Conservation (phyloP, 768 basidiomycete species). For the Panaeolus cyanescens region DNA sequence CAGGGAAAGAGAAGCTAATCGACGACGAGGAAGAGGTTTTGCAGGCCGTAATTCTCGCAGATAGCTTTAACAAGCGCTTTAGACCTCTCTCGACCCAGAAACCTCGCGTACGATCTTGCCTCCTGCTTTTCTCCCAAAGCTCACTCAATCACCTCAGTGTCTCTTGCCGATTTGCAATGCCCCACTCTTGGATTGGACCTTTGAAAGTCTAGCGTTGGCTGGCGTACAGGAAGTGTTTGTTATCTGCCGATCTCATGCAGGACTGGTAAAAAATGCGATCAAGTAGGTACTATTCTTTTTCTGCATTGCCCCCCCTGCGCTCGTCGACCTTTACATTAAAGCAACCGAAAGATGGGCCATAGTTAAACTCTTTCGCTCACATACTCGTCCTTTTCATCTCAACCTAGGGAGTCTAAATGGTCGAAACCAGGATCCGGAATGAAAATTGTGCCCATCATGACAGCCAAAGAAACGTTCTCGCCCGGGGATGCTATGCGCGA, state of each 20-base stretch:
- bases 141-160: slow-evolving; percentile 52
- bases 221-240: slow-evolving; percentile 97
- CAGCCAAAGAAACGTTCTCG: slow-evolving; percentile 84
- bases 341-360: neutral
- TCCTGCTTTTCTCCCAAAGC: slow-evolving; percentile 18
- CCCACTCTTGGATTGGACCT: slow-evolving; percentile 93
- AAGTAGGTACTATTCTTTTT: slow-evolving; percentile 51
- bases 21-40: slow-evolving; percentile 83
- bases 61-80: slow-evolving; percentile 94
- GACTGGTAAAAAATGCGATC: slow-evolving; percentile 83
- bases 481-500: slow-evolving; percentile 93
- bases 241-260: slow-evolving; percentile 88
- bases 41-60: slow-evolving; percentile 94
- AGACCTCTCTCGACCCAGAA: slow-evolving; percentile 85
- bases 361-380: neutral
- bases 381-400: slow-evolving; percentile 8
- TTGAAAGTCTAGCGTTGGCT: slow-evolving; percentile 92
- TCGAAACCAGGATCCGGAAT: slow-evolving; percentile 76
- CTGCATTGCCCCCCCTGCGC: slow-evolving; percentile 4
- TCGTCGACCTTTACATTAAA: neutral
- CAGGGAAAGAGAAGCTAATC: slow-evolving; percentile 63
- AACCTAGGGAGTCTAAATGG: slow-evolving; percentile 78
- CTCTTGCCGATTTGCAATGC: slow-evolving; percentile 94
- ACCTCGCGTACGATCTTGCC: slow-evolving; percentile 67
- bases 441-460: slow-evolving; percentile 84